phyloP scores from a whole-genome alignment of 1,284 basidiomycete species.

The Ceratobasidium sp. region DNA sequence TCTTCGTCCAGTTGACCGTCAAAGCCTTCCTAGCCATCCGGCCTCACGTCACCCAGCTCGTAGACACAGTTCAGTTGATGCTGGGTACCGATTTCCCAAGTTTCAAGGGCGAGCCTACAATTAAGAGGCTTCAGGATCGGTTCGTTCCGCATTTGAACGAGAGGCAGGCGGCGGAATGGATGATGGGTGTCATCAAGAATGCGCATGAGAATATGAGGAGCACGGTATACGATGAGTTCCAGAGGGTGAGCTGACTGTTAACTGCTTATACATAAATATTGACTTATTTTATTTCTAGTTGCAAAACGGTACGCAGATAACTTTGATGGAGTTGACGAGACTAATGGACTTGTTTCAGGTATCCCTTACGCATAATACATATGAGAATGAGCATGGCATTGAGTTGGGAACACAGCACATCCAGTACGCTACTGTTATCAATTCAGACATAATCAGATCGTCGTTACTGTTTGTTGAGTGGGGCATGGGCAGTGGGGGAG shows the following conservation, averaged over 20 bases:
- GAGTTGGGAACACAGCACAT: conserved; percentile 27
- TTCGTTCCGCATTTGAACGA: conserved; percentile 88
- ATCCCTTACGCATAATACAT: conserved; percentile 43
- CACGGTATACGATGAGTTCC: conserved; percentile 93
- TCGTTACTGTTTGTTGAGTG: conserved; percentile 5
- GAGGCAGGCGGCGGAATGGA: conserved; percentile 91
- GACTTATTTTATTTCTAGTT: conserved; percentile 30
- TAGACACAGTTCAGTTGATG: conserved; percentile 92
- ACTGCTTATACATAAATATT: not conserved
- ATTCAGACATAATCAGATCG: conserved; percentile 3
- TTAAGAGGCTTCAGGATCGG: conserved; percentile 85
- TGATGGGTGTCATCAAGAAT: conserved; percentile 88
- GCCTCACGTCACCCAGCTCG: conserved; percentile 89
- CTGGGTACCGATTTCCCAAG: conserved; percentile 93
- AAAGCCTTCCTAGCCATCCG: conserved; percentile 97
- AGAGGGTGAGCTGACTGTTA: conserved; percentile 62
- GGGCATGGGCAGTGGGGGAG: not conserved
- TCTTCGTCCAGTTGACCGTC: conserved; percentile 93
- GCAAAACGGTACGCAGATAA: conserved; percentile 41
- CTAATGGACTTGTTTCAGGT: conserved; percentile 33
- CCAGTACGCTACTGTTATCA: conserved; percentile 26
- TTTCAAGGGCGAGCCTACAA: conserved; percentile 95
- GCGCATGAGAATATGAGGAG: conserved; percentile 95
- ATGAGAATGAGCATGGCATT: conserved; percentile 4
- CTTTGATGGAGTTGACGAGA: not conserved